Evolutionary conservation across 2,329 filamentous ascomycete species (phyloP).

Genomic region (Trichoderma koningiopsis): DNA sequence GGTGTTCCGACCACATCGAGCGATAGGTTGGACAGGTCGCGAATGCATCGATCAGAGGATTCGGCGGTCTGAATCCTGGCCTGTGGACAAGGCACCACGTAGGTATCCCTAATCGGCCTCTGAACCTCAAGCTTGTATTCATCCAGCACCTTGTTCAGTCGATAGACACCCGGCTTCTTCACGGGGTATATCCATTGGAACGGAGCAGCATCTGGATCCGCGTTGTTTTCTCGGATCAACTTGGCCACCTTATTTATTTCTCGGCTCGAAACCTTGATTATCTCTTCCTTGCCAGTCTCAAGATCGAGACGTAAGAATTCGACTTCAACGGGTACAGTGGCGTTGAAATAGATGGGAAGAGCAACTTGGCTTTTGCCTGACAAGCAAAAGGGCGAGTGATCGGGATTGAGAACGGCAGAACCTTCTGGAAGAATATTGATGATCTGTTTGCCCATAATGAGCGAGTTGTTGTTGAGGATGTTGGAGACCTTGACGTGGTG

Average conservation of each 20-base stretch:
- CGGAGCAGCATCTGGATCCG: conserved; percentile 61
- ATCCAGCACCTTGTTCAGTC: conserved; percentile 81
- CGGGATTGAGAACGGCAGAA: conserved; percentile 85
- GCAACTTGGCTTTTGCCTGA: conserved; percentile 62
- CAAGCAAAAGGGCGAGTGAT: conserved; percentile 79
- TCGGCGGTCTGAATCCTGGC: conserved; percentile 69
- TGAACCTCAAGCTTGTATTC: conserved; percentile 93
- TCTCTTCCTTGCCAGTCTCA: conserved; percentile 77
- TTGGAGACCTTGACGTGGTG: conserved; percentile 83
- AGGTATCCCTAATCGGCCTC: conserved; percentile 71
- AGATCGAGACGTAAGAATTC: conserved; percentile 88
- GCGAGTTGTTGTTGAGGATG: conserved; percentile 86
- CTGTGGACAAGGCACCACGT: conserved; percentile 83
- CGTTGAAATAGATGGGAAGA: conserved; percentile 89
- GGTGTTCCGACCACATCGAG: conserved; percentile 86
- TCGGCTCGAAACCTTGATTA: conserved; percentile 70
- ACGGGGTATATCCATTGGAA: conserved; percentile 72
- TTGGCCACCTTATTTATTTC: conserved; percentile 76
- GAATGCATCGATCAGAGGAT: conserved; percentile 71
- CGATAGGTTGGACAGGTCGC: conserved; percentile 82
- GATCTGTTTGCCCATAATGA: conserved; percentile 95
- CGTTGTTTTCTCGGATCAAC: conserved; percentile 65
- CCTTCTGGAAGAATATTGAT: conserved; percentile 98
- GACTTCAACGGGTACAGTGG: conserved; percentile 84
- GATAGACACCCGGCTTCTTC: conserved; percentile 87